A percentile compares a stretch with the other conserved stretches of the same genome.
Evolutionary conservation across 345 rosid species (phyloP).

Genomic region (Hirschfeldia incana): DNA sequence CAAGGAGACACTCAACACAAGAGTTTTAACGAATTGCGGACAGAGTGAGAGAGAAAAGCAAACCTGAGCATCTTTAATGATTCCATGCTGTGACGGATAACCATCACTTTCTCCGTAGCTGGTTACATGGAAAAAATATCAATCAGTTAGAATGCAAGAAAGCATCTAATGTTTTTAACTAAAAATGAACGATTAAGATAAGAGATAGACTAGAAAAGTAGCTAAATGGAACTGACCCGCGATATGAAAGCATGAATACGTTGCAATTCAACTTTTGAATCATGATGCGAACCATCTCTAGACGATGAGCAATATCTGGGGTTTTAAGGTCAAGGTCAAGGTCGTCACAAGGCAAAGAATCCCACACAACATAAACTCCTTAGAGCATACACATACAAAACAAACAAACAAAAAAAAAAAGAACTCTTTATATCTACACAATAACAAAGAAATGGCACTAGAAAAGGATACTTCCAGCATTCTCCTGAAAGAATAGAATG

Average conservation of each 20-base stretch:
- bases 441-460: constrained; percentile 10
- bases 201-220: constrained; percentile 17
- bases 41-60: constrained; percentile 15
- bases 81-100: constrained; percentile 92
- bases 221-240: constrained; percentile 61
- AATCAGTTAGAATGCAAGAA: constrained; percentile 22
- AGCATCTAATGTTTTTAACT: neutral
- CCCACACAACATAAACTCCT: constrained; percentile 22
- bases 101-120: constrained; percentile 99
- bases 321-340: constrained; percentile 61
- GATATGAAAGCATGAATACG: constrained; percentile 98
- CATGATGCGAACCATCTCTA: constrained; percentile 93
- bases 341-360: constrained; percentile 16
- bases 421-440: neutral
- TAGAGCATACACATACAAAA: neutral
- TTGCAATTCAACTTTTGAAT: constrained; percentile 86
- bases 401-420: neutral
- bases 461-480: constrained; percentile 98
- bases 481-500: constrained; percentile 93
- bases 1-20: neutral
- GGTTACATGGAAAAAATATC: constrained; percentile 13
- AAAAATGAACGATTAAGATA: neutral
- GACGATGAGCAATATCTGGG: constrained; percentile 94
- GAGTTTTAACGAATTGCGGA: constrained; percentile 17
- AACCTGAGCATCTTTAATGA: constrained; percentile 91